Conservation (phyloP, 2,329 filamentous ascomycete genomes). For the Nothomitra cinnamomea region DNA sequence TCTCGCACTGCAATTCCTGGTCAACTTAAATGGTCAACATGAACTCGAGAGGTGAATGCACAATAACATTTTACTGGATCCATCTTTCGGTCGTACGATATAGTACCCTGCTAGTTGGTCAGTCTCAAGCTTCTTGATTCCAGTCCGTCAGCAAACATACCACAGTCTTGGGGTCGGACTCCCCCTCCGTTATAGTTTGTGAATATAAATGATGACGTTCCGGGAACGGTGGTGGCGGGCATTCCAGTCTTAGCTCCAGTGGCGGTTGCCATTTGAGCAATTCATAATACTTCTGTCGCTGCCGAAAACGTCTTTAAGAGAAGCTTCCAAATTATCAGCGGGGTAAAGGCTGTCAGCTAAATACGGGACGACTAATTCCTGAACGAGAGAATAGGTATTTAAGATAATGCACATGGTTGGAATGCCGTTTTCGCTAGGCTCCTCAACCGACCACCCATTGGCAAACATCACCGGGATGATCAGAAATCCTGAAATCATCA, state of each 20-base stretch:
- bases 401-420: slow-evolving; percentile 6
- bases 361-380: slow-evolving; percentile 5
- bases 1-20: slow-evolving; percentile 11
- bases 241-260: slow-evolving; percentile 12
- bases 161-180: slow-evolving; percentile 5
- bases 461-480: slow-evolving; percentile 10
- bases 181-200: slow-evolving; percentile 14
- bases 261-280: slow-evolving; percentile 9
- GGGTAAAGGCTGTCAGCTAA: slow-evolving; percentile 11
- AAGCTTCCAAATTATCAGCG: slow-evolving; percentile 10
- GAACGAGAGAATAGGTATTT: slow-evolving; percentile 8
- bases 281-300: slow-evolving; percentile 12
- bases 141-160: slow-evolving; percentile 4
- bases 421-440: slow-evolving; percentile 11
- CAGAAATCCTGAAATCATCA: slow-evolving; percentile 10
- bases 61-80: slow-evolving; percentile 6
- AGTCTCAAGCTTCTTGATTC: slow-evolving; percentile 5
- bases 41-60: slow-evolving; percentile 6
- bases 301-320: slow-evolving; percentile 12
- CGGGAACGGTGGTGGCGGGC: slow-evolving; percentile 10
- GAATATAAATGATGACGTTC: slow-evolving; percentile 9
- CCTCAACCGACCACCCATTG: slow-evolving; percentile 9
- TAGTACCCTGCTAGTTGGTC: slow-evolving; percentile 9
- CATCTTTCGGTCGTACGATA: slow-evolving; percentile 8
- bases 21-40: not conserved